A percentile compares a stretch with the other conserved stretches of the same genome.
phyloP scores from a whole-genome alignment of 441 rosid species.

The Isatis lusitanica region DNA sequence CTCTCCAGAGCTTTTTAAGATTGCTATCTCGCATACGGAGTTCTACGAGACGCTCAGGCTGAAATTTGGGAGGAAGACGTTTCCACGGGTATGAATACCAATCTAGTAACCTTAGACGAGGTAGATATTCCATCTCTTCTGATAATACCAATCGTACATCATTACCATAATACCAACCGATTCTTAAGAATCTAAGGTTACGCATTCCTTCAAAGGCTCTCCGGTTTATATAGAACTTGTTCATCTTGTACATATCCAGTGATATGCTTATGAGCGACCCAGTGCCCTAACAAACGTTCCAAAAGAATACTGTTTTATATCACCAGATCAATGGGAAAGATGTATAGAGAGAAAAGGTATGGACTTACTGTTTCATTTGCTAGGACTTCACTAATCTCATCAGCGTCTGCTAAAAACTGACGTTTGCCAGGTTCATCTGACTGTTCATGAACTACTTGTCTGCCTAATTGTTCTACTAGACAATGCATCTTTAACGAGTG shows the following conservation, averaged over 20 bases:
- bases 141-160: no score
- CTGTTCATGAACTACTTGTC: neutral
- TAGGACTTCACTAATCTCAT: constrained; percentile 1
- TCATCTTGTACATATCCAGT: neutral
- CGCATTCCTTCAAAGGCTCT: constrained; percentile 2
- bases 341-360: neutral
- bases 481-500: neutral
- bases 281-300: constrained; percentile 7
- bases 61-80: constrained; percentile 12
- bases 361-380: constrained; percentile 6
- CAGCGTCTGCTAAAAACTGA: neutral
- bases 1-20: constrained; percentile 6
- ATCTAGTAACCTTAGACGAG: constrained; percentile 18
- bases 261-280: constrained; percentile 11
- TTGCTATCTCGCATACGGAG: neutral
- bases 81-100: constrained; percentile 11
- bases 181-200: neutral
- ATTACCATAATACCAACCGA: neutral
- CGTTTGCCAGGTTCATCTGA: constrained; percentile 18
- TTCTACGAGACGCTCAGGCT: neutral
- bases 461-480: neutral
- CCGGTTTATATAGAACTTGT: neutral
- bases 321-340: neutral
- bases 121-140: neutral
- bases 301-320: neutral